Evolutionary conservation across 106 monocot species (phyloP), one percentile per base, ranked within the genome.

Genomic region (Ottelia alismoides): DNA sequence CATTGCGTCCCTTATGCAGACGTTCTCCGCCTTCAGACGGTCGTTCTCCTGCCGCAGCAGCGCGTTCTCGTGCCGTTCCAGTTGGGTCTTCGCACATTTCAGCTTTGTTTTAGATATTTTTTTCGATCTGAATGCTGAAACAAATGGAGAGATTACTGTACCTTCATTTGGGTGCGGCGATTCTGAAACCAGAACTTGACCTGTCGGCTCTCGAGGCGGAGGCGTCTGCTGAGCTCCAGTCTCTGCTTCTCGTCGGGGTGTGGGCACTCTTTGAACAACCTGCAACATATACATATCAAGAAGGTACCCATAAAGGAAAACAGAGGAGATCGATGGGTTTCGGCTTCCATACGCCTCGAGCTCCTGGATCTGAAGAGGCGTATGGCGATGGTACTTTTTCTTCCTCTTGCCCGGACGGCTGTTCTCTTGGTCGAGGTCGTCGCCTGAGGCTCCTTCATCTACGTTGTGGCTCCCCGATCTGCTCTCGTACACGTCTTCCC

Each of bases 161-260:
- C 87, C 87, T 87, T 87, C 82, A 87, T 78, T 56, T 87, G 87
- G 10, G 87, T 87, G n/a, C 87, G 72, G 0, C 82, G 61, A 29
- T 87, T 87, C 57, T 87, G 87, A 66, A 87, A 87, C 87, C 87
- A 87, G 68, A 81, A 87, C 49, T 87, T 87, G 48, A 87, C 87
- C 58, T 87, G 87, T 4, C 87, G 74, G 20, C 35, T 51, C 52
- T 82, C 87, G 10, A 87, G 55, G 57, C 30, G 40, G 9, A 87
- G 72, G n/a, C 87, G 46, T 64, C 49, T 56, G 78, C 87, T 87
- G n/a, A n/a, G n/a, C n/a, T n/a, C n/a, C n/a, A n/a, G n/a, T n/a
- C n/a, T n/a, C n/a, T n/a, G n/a, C n/a, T n/a, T n/a, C n/a, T n/a
- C n/a, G n/a, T n/a, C n/a, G n/a, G n/a, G n/a, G n/a, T n/a, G n/a